Percentiles rank a stretch among this genome's conserved stretches.
These are phyloP conservation scores for Paecilomyces formosus DNA, from an alignment of 2,329 filamentous ascomycete genomes.

Conservation along the genomic window DNA sequence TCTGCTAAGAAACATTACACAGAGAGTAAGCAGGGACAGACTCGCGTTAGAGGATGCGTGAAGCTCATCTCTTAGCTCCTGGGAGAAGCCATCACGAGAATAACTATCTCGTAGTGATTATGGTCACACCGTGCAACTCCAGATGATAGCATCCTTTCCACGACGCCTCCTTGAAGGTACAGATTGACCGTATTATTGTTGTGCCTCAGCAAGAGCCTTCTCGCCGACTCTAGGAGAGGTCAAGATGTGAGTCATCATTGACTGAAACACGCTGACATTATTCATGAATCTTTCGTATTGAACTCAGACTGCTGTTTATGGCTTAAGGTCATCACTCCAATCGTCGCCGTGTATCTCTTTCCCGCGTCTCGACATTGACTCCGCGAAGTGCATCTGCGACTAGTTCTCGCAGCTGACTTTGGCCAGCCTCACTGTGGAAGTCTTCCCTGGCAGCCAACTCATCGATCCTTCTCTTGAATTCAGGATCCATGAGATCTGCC, in stretches of 20 bases:
- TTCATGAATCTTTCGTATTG: background rate
- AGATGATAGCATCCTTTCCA: background rate
- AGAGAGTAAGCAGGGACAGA: too few relatives aligned
- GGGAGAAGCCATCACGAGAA: too few relatives aligned
- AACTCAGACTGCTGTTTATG: background rate
- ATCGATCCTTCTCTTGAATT: slow-evolving; percentile 79
- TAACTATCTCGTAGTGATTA: background rate
- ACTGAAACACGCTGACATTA: background rate
- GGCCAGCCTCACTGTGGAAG: slow-evolving; percentile 72
- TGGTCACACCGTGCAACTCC: background rate
- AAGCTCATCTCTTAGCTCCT: too few relatives aligned
- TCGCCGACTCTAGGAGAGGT: background rate
- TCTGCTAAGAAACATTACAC: too few relatives aligned
- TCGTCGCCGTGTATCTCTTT: slow-evolving; percentile 58
- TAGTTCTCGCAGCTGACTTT: slow-evolving; percentile 68
- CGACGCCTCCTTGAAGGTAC: background rate
- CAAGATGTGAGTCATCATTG: background rate
- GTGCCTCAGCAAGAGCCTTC: background rate
- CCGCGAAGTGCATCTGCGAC: slow-evolving; percentile 73
- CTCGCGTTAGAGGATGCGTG: too few relatives aligned
- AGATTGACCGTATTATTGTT: background rate
- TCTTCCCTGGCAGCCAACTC: slow-evolving; percentile 77
- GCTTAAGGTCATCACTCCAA: slow-evolving; percentile 40
- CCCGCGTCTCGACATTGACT: slow-evolving; percentile 52
- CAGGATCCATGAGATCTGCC: slow-evolving; percentile 65